Percentiles rank a stretch among this genome's conserved stretches.
phyloP scores from a whole-genome alignment of 495 filamentous ascomycete species.

The Hyaloscypha finlandica region DNA sequence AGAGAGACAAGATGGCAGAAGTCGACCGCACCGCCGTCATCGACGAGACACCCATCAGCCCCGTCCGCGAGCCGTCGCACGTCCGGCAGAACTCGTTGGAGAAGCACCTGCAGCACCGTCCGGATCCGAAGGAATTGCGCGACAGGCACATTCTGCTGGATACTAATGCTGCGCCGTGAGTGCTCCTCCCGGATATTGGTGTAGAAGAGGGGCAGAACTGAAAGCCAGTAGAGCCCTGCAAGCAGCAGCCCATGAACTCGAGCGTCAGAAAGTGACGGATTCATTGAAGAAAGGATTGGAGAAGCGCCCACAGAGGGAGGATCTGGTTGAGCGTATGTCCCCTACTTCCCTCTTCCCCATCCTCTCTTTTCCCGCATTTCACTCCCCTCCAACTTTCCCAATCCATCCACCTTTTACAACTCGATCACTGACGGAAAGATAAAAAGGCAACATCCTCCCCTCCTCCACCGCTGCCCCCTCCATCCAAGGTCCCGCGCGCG shows the following conservation, averaged over 20 bases:
- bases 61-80: slow-evolving; percentile 44
- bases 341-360: slow-evolving; percentile 14
- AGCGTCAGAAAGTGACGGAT: slow-evolving; percentile 63
- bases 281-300: slow-evolving; percentile 67
- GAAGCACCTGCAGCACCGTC: slow-evolving; percentile 77
- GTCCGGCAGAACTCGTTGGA: slow-evolving; percentile 87
- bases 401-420: too few species aligned
- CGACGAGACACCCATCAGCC: slow-evolving; percentile 60
- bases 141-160: slow-evolving; percentile 73
- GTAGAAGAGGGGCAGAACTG: background rate
- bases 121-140: slow-evolving; percentile 79
- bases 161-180: slow-evolving; percentile 69
- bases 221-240: slow-evolving; percentile 56
- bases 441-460: slow-evolving; percentile 78
- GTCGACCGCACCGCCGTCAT: slow-evolving; percentile 7
- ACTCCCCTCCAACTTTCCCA: background rate
- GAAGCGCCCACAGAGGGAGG: slow-evolving; percentile 63
- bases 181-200: background rate
- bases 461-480: slow-evolving; percentile 72
- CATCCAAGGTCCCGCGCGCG: slow-evolving; percentile 73
- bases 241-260: slow-evolving; percentile 60
- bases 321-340: slow-evolving; percentile 70
- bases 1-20: slow-evolving; percentile 13
- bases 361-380: slow-evolving; percentile 4
- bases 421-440: slow-evolving; percentile 18